Percentiles rank a stretch among this genome's conserved stretches.
phyloP scores from a whole-genome alignment of 2,329 filamentous ascomycete species.

The Neopestalotiopsis sp. region DNA sequence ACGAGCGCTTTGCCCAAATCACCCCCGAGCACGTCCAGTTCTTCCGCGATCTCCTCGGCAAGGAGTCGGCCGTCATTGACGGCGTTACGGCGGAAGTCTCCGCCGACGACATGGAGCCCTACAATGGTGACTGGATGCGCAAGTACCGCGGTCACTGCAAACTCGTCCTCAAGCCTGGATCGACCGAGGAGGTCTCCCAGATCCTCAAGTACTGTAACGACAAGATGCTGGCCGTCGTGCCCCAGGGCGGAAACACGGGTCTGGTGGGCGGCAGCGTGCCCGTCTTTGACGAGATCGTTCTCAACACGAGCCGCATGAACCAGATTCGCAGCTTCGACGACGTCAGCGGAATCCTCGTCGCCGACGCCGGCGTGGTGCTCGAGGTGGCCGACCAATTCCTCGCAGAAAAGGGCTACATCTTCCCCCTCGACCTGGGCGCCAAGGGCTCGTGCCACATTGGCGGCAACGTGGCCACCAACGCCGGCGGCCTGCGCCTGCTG shows the following conservation, averaged over 20 bases:
- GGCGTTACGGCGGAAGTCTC: constrained; percentile 75
- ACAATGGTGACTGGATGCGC: constrained; percentile 98
- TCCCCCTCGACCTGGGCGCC: constrained; percentile 94
- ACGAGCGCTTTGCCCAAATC: constrained; percentile 76
- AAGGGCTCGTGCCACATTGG: constrained; percentile 98
- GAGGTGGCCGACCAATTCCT: constrained; percentile 88
- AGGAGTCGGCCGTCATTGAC: constrained; percentile 81
- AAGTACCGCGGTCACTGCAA: constrained; percentile 93
- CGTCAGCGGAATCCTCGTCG: constrained; percentile 87
- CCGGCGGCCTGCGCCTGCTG: constrained; percentile 86
- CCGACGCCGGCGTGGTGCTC: constrained; percentile 88
- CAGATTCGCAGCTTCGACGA: constrained; percentile 90
- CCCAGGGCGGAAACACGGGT: constrained; percentile 96
- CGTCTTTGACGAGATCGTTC: constrained; percentile 97
- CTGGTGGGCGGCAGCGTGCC: constrained; percentile 95
- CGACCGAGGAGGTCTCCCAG: constrained; percentile 87
- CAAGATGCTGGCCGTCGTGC: constrained; percentile 88
- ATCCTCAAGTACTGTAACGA: constrained; percentile 96
- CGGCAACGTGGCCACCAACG: constrained; percentile 95
- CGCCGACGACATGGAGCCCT: constrained; percentile 82
- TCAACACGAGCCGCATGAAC: constrained; percentile 92
- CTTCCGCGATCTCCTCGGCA: constrained; percentile 83
- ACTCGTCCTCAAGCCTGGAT: constrained; percentile 84
- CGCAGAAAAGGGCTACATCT: constrained; percentile 83
- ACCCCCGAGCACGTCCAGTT: constrained; percentile 79